These are phyloP conservation scores for Clarireedia paspali DNA, from an alignment of 2,329 filamentous ascomycete species.

Conservation along the genomic window DNA sequence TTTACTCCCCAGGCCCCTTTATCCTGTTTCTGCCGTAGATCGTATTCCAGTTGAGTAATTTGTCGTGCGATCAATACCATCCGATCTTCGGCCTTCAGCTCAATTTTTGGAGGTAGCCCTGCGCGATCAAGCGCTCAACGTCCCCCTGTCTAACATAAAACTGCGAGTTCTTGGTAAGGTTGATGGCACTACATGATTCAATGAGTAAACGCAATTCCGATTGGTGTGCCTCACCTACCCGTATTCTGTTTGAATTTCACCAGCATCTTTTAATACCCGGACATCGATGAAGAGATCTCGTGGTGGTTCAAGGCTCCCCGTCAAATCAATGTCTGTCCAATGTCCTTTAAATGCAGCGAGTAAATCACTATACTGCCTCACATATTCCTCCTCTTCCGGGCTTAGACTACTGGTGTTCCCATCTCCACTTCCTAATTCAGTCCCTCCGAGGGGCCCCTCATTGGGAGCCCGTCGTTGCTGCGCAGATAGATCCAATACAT, in stretches of 20 bases:
- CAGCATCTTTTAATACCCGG: slow-evolving; percentile 88
- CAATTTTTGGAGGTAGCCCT: slow-evolving; percentile 89
- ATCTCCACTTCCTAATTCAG: slow-evolving; percentile 36
- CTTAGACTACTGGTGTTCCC: slow-evolving; percentile 68
- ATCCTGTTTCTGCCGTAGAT: background rate
- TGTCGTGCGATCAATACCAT: background rate
- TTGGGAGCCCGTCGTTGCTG: slow-evolving; percentile 39
- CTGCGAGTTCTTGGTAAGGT: slow-evolving; percentile 94
- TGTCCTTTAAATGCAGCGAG: slow-evolving; percentile 95
- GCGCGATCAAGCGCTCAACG: slow-evolving; percentile 86
- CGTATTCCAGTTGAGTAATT: background rate
- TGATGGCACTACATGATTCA: slow-evolving; percentile 64
- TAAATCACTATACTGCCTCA: slow-evolving; percentile 83
- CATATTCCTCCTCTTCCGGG: slow-evolving; percentile 94
- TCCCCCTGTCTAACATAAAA: slow-evolving; percentile 95
- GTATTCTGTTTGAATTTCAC: slow-evolving; percentile 98
- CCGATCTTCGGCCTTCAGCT: slow-evolving; percentile 44
- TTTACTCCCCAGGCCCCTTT: background rate
- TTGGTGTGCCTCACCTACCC: slow-evolving; percentile 52
- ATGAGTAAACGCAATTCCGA: slow-evolving; percentile 6
- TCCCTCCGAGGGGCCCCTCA: slow-evolving; percentile 28
- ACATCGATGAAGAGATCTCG: slow-evolving; percentile 95
- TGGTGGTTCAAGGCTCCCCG: slow-evolving; percentile 89
- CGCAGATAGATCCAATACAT: slow-evolving; percentile 64
- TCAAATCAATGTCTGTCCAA: slow-evolving; percentile 96